phyloP scores from a whole-genome alignment of 2,329 filamentous ascomycete species.

The Pochonia chlamydosporia region DNA sequence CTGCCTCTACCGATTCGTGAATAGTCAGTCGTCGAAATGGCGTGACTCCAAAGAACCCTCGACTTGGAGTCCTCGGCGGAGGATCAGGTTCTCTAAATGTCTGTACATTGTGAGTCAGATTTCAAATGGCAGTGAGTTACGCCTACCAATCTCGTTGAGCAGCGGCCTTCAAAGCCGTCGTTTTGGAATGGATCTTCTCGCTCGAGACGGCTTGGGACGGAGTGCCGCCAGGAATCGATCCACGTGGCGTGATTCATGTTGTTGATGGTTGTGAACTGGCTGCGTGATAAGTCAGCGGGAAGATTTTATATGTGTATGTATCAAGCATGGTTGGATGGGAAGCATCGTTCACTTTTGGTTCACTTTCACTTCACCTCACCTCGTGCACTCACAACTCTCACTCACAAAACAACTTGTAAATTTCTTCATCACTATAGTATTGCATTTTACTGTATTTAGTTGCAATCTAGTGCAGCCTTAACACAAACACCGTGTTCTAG shows the following conservation, averaged over 20 bases:
- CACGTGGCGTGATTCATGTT: slow-evolving; percentile 6
- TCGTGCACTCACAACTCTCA: too few species aligned
- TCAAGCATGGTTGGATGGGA: too few species aligned
- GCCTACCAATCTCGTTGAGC: slow-evolving; percentile 23
- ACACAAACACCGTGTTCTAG: too few species aligned
- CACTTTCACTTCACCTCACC: neutral
- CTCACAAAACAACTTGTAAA: too few species aligned
- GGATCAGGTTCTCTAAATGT: slow-evolving; percentile 17
- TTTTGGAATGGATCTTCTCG: slow-evolving; percentile 29
- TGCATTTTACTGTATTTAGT: too few species aligned
- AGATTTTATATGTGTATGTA: neutral
- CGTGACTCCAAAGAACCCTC: neutral
- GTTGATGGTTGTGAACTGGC: neutral
- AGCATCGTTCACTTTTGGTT: neutral
- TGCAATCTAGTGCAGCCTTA: too few species aligned
- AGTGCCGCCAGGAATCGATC: slow-evolving; percentile 28
- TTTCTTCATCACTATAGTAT: too few species aligned
- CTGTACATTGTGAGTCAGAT: slow-evolving; percentile 7
- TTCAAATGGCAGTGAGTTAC: neutral
- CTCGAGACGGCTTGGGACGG: slow-evolving; percentile 28
- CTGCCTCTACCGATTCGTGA: neutral
- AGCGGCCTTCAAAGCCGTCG: slow-evolving; percentile 25
- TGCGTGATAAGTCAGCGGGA: too few species aligned
- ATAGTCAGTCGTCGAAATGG: neutral
- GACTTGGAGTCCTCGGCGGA: neutral